Base-by-base conservation (phyloP, 805 yeast species). In the Schwanniomyces sp. region DNA sequence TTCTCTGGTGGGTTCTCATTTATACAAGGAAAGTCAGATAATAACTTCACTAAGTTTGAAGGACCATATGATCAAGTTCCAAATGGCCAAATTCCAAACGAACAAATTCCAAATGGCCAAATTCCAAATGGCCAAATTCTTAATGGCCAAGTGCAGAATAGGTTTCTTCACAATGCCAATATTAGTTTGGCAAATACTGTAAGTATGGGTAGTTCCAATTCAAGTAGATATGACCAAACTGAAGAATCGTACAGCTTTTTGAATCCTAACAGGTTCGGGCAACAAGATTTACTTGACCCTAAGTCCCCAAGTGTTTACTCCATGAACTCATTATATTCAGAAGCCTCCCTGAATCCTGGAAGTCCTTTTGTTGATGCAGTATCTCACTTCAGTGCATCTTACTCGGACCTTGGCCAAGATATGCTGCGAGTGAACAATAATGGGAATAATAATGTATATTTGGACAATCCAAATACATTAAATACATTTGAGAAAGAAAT, bases 321-420 rank as follows among this genome's bases (percentile, higher is more conserved):
- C 12, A 39, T 46, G 29, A 48, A 59, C 45, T 66, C 73, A 8
- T 41, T 63, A 10, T 67, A 67, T 50, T 67, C 74, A 5, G 78
- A 72, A 7, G 63, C 58, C 25, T 63, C 71, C 1, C 67, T 70
- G 52, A 63, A 63, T 41, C 72, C 74, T 3, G 66, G 63, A 17
- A 61, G 69, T 25, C 74, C 75, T 5, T 72, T 56, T 48, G 59
- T 62, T 24, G 75, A 70, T 44, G 74, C 74, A 0, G 53, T 59
- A 16, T 65, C 72, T 25, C 71, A 69, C 27, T 58, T 64, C 39
- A 58, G 66, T 36, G 45, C 48, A 34, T 52, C 52, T 7, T 51
- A 44, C 32, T 47, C 59, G 2, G 55, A 53, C 27, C 34, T 49
- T 4, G 53, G 54, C 4, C 42, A 39, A 25, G 24, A 38, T 26